phyloP scores from a whole-genome alignment of 257 asterid species.

The Fraxinus pennsylvanica region DNA sequence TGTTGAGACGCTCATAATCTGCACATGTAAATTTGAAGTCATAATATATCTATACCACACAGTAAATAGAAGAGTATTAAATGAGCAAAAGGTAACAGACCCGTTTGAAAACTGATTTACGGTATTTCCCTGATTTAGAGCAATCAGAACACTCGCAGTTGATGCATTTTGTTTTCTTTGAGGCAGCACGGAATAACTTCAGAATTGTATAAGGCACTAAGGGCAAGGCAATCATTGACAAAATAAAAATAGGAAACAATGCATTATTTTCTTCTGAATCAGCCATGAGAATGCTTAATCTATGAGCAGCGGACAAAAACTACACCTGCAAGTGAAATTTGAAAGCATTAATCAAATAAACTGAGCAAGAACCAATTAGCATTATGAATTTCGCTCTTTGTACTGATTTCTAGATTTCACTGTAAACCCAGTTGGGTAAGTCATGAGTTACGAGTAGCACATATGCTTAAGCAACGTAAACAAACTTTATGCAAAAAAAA shows the following conservation, averaged over 20 bases:
- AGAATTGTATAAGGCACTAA: constrained; percentile 80
- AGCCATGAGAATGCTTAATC: constrained; percentile 57
- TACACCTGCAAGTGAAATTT: constrained; percentile 21
- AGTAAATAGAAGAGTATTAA: neutral
- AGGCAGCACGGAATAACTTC: constrained; percentile 64
- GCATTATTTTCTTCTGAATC: constrained; percentile 77
- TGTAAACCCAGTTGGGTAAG: neutral
- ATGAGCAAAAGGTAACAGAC: constrained; percentile 18
- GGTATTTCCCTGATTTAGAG: constrained; percentile 45
- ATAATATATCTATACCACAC: neutral
- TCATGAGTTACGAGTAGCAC: neutral
- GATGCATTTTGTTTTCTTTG: constrained; percentile 63
- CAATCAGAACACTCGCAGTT: constrained; percentile 88
- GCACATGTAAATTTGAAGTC: constrained; percentile 16
- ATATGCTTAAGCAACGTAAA: neutral
- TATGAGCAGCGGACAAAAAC: constrained; percentile 18
- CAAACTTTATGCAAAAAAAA: neutral
- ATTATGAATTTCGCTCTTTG: neutral
- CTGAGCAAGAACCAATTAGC: constrained; percentile 7
- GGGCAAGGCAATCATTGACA: constrained; percentile 82
- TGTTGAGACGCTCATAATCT: constrained; percentile 38
- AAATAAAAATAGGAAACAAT: constrained; percentile 76
- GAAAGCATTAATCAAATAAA: constrained; percentile 13
- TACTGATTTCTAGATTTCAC: neutral
- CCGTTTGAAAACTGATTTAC: constrained; percentile 28